Evolutionary conservation across 305 asterid species (phyloP).

Genomic region (Ajuga reptans): DNA sequence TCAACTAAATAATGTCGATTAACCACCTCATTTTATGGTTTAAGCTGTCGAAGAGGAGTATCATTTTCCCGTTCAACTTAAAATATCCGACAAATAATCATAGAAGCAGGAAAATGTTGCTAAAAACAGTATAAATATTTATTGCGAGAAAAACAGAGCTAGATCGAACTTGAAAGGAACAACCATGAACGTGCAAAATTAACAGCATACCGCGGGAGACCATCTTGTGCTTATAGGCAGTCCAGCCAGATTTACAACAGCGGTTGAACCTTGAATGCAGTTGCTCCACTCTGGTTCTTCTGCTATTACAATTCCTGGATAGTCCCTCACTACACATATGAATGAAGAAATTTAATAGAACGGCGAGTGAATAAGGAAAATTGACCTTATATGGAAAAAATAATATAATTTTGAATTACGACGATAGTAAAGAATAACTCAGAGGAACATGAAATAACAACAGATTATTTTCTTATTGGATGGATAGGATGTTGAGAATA

Average conservation of each 20-base stretch:
- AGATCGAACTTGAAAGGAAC: not conserved
- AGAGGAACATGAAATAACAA: not conserved
- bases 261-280: slow-evolving; percentile 75
- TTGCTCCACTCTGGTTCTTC: slow-evolving; percentile 79
- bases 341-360: slow-evolving; percentile 18
- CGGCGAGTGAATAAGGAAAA: not conserved
- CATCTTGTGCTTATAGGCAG: slow-evolving; percentile 84
- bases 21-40: not conserved
- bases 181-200: not conserved
- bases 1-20: too few relatives aligned
- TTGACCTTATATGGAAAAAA: too few relatives aligned
- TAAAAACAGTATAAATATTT: not conserved
- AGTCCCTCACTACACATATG: slow-evolving; percentile 49
- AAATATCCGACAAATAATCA: not conserved
- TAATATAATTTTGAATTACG: too few relatives aligned
- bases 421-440: not conserved
- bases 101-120: not conserved
- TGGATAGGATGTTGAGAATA: not conserved
- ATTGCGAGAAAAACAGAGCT: not conserved
- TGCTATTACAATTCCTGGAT: slow-evolving; percentile 61
- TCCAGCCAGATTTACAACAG: slow-evolving; percentile 92
- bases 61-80: too few relatives aligned
- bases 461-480: not conserved
- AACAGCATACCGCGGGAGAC: slow-evolving; percentile 63
- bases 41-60: too few relatives aligned